These are phyloP conservation scores for Podospora bellae-mahoneyi DNA, from an alignment of 495 filamentous ascomycete genomes.

Conservation along the genomic window DNA sequence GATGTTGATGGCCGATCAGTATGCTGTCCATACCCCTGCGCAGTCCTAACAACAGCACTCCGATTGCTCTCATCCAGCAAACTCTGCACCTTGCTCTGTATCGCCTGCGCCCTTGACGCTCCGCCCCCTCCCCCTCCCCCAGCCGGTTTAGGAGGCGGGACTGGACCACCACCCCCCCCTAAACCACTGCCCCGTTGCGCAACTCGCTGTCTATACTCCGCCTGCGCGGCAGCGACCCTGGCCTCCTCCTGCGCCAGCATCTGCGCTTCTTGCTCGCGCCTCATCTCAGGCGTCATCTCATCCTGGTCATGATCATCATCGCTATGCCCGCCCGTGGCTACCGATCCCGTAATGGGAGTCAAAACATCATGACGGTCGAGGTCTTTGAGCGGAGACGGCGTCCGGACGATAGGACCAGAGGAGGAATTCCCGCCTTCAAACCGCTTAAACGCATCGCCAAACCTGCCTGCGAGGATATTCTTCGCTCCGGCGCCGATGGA, in stretches of 20 bases:
- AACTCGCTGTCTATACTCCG: constrained; percentile 78
- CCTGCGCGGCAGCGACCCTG: constrained; percentile 87
- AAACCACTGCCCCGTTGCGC: constrained; percentile 53
- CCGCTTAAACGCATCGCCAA: constrained; percentile 91
- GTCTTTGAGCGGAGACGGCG: constrained; percentile 55
- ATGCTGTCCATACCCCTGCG: constrained; percentile 83
- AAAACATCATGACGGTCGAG: constrained; percentile 49
- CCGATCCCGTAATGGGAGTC: constrained; percentile 73
- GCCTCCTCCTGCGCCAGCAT: constrained; percentile 85
- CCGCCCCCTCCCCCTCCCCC: constrained; percentile 42
- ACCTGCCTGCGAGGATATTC: constrained; percentile 81
- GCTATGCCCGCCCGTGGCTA: constrained; percentile 65
- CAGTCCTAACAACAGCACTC: constrained; percentile 62
- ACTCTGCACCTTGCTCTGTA: constrained; percentile 84
- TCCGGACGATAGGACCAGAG: constrained; percentile 46
- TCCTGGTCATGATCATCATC: constrained; percentile 61
- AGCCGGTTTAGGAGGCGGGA: constrained; percentile 39
- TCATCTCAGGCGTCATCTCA: constrained; percentile 81
- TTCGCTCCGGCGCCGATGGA: constrained; percentile 73
- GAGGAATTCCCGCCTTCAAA: constrained; percentile 66
- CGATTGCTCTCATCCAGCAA: constrained; percentile 77
- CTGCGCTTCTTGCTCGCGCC: constrained; percentile 82
- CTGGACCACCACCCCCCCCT: constrained; percentile 27
- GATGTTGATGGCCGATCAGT: constrained; percentile 49
- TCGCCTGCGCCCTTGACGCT: constrained; percentile 67